Evolutionary conservation across 768 basidiomycete genomes (phyloP).

Genomic region (Thelephora ganbajun): DNA sequence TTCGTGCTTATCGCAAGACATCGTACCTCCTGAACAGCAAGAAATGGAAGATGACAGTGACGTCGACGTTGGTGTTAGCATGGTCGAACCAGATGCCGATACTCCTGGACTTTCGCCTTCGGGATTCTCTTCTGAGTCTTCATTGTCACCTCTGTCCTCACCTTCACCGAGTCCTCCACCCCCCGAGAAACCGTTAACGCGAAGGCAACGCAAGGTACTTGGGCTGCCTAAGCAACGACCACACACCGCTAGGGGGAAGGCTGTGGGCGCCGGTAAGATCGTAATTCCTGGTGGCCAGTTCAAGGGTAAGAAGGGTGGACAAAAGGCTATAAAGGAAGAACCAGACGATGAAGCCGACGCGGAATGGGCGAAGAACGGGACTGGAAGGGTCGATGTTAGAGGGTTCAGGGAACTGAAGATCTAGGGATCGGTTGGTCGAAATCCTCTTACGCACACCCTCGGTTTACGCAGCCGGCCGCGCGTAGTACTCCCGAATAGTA

Average conservation of each 20-base stretch:
- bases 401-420: slow-evolving; percentile 73
- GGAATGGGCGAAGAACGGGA: slow-evolving; percentile 56
- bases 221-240: slow-evolving; percentile 46
- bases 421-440: slow-evolving; percentile 11
- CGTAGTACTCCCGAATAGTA: too few species aligned
- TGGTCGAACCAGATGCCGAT: slow-evolving; percentile 13
- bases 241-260: slow-evolving; percentile 9
- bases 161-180: slow-evolving; percentile 19
- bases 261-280: slow-evolving; percentile 37
- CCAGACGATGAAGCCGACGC: slow-evolving; percentile 18
- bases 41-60: slow-evolving; percentile 15
- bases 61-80: slow-evolving; percentile 16
- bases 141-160: slow-evolving; percentile 24
- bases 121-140: slow-evolving; percentile 17
- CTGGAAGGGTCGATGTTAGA: slow-evolving; percentile 59
- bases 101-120: slow-evolving; percentile 11
- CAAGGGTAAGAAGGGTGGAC: slow-evolving; percentile 15
- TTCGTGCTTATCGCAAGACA: slow-evolving; percentile 1
- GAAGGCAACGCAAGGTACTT: slow-evolving; percentile 54
- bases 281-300: slow-evolving; percentile 48
- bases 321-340: slow-evolving; percentile 10
- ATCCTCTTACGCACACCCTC: too few species aligned
- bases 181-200: slow-evolving; percentile 35
- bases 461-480: too few species aligned
- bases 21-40: slow-evolving; percentile 1